phyloP scores from a whole-genome alignment of 2,329 filamentous ascomycete species.

The Verticillium longisporum region DNA sequence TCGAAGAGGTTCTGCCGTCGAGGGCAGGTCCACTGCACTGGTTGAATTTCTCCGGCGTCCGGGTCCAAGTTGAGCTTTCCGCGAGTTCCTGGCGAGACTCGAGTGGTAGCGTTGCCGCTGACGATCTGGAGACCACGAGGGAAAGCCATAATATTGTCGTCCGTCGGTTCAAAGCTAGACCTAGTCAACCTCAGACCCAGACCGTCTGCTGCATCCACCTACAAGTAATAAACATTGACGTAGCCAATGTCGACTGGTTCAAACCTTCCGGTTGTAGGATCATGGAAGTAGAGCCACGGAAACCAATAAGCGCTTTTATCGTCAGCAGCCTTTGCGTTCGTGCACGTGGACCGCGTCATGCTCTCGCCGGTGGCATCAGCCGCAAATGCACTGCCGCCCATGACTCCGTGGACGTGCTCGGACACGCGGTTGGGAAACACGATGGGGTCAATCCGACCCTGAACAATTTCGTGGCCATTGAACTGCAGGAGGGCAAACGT shows the following conservation, averaged over 20 bases:
- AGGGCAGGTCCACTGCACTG: constrained; percentile 55
- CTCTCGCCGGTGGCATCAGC: constrained; percentile 53
- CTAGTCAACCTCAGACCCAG: background rate
- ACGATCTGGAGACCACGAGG: constrained; percentile 66
- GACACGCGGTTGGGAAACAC: constrained; percentile 53
- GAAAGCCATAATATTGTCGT: constrained; percentile 63
- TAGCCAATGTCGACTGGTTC: constrained; percentile 65
- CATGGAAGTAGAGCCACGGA: constrained; percentile 61
- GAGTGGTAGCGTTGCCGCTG: constrained; percentile 53
- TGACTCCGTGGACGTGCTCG: constrained; percentile 62
- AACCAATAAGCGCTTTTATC: constrained; percentile 76
- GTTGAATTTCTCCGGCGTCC: constrained; percentile 41
- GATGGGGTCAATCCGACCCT: constrained; percentile 61
- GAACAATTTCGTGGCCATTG: constrained; percentile 56
- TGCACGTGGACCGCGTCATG: constrained; percentile 57
- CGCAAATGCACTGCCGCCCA: constrained; percentile 64
- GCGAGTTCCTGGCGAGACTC: constrained; percentile 47
- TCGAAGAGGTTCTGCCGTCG: constrained; percentile 38
- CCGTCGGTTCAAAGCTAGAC: constrained; percentile 49
- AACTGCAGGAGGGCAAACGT: constrained; percentile 67
- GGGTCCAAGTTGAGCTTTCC: constrained; percentile 45
- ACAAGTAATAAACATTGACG: constrained; percentile 73
- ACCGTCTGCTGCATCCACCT: constrained; percentile 15
- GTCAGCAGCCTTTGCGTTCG: constrained; percentile 59
- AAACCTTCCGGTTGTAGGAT: constrained; percentile 55